A percentile compares a stretch with the other conserved stretches of the same genome.
phyloP scores from a whole-genome alignment of 768 basidiomycete species.

The Panaeolus cyanescens region DNA sequence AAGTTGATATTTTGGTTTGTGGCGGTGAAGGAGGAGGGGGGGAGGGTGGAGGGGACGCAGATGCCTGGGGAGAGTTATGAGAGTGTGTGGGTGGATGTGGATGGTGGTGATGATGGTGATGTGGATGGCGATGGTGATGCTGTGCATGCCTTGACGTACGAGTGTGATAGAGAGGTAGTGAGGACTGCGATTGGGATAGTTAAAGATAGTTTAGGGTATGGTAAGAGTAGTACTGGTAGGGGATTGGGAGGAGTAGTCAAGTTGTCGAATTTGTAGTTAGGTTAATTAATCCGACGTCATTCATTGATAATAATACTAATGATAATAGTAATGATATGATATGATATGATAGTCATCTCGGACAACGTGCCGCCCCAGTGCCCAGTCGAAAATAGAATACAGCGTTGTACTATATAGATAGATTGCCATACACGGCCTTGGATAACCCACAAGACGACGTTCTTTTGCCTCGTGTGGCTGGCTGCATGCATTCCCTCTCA shows the following conservation, averaged over 20 bases:
- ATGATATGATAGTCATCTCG: neutral
- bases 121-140: too few species aligned
- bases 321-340: neutral
- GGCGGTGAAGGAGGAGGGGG: slow-evolving; percentile 32
- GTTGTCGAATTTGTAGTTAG: neutral
- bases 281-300: neutral
- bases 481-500: too few species aligned
- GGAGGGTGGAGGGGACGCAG: slow-evolving; percentile 38
- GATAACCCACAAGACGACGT: neutral
- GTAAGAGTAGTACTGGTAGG: neutral
- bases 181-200: slow-evolving; percentile 40
- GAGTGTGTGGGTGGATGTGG: slow-evolving; percentile 36
- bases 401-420: neutral
- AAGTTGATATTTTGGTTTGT: slow-evolving; percentile 58
- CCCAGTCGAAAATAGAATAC: slow-evolving; percentile 1
- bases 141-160: slow-evolving; percentile 35
- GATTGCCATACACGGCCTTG: neutral
- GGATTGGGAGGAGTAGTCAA: neutral
- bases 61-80: slow-evolving; percentile 44
- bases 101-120: too few species aligned
- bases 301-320: neutral
- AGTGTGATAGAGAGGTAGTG: slow-evolving; percentile 39
- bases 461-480: neutral
- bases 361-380: neutral
- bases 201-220: neutral